phyloP scores from a whole-genome alignment of 23 red algal genomes.

The Cyanidiococcus yangmingshanensis region DNA sequence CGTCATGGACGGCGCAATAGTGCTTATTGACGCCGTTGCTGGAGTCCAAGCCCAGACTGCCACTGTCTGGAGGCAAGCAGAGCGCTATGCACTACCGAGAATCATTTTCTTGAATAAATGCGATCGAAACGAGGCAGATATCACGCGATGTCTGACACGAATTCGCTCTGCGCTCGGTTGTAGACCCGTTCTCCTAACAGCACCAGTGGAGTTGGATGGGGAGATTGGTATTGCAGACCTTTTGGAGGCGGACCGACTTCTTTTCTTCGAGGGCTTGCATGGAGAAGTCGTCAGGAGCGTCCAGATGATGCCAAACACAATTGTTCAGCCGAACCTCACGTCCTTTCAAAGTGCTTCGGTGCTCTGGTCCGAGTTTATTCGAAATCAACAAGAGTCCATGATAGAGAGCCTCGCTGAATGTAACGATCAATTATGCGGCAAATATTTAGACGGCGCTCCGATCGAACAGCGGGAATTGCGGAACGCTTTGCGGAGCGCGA shows the following conservation, averaged over 20 bases:
- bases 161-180: not conserved
- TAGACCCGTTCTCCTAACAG: not conserved
- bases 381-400: slow-evolving; percentile 24
- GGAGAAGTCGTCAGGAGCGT: not conserved
- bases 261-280: not conserved
- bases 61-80: slow-evolving; percentile 88
- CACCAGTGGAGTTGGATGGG: not conserved
- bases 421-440: slow-evolving; percentile 55
- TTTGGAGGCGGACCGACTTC: not conserved
- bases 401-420: slow-evolving; percentile 70
- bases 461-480: not conserved
- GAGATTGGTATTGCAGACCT: not conserved
- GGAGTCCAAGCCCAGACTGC: slow-evolving; percentile 91
- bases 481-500: slow-evolving; percentile 44
- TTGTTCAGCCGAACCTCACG: not conserved
- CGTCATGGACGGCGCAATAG: slow-evolving; percentile 78
- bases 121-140: slow-evolving; percentile 62
- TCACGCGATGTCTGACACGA: not conserved
- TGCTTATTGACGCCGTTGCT: slow-evolving; percentile 75
- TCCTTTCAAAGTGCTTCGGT: not conserved
- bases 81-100: slow-evolving; percentile 46
- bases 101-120: slow-evolving; percentile 93
- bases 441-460: slow-evolving; percentile 35
- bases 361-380: not conserved
- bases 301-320: not conserved